Conservation (phyloP, 2,329 filamentous ascomycete species). For the Diaporthe humulicola region DNA sequence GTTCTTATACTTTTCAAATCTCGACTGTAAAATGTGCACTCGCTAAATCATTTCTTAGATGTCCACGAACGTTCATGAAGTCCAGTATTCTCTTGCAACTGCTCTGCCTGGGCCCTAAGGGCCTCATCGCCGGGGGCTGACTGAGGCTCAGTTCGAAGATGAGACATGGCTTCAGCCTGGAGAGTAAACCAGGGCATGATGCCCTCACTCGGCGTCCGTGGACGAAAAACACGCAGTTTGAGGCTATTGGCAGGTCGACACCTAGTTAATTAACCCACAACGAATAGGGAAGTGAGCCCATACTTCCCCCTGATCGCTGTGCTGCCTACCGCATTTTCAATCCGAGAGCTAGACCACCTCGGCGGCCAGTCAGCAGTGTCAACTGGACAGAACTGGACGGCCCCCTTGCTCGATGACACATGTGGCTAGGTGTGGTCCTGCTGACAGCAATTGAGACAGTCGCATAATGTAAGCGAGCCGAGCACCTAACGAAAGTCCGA, state of each 20-base stretch:
- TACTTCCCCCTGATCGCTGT: constrained; percentile 4
- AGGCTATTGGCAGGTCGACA: not conserved
- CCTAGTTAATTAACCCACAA: not conserved
- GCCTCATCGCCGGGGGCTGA: not conserved
- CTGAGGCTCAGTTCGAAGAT: not conserved
- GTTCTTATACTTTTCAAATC: not conserved
- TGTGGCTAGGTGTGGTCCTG: not conserved
- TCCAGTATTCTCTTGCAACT: not conserved
- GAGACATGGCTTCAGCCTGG: constrained; percentile 13
- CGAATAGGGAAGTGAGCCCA: not conserved
- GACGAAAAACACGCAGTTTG: not conserved
- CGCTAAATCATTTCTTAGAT: not conserved
- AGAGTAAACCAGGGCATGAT: not conserved
- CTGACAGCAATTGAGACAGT: not conserved
- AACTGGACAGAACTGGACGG: not conserved
- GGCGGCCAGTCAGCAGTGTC: constrained; percentile 2
- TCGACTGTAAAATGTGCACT: not conserved
- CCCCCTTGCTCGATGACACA: not conserved
- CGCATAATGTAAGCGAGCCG: not conserved
- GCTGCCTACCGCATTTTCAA: not conserved
- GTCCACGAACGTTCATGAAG: not conserved
- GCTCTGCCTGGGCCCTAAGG: not conserved
- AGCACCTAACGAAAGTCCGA: not conserved
- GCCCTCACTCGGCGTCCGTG: not conserved
- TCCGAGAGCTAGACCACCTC: not conserved